Conservation (phyloP, 2,329 filamentous ascomycete species). For the Mariannaea sp. region DNA sequence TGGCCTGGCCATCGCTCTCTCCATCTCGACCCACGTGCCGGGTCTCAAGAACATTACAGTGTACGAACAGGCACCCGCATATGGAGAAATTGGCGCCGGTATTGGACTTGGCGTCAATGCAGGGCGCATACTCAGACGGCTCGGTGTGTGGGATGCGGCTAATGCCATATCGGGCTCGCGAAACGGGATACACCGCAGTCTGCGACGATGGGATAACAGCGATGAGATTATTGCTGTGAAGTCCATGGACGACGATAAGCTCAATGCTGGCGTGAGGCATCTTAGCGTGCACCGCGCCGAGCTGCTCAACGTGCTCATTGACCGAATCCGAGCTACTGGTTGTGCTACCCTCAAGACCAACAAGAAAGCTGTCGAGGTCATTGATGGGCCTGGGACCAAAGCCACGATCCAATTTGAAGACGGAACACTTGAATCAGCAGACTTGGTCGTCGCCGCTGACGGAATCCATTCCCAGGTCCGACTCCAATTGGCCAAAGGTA, state of each 20-base stretch:
- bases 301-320: no score
- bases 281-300: no score
- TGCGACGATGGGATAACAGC: no score
- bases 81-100: conserved; percentile 21
- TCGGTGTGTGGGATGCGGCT: conserved; percentile 1
- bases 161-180: conserved; percentile 10
- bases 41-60: conserved; percentile 12
- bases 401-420: conserved; percentile 2
- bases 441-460: conserved; percentile 16
- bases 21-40: background rate
- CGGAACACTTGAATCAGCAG: conserved; percentile 7
- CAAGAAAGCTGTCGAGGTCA: background rate
- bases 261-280: no score
- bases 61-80: conserved; percentile 17
- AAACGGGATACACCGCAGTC: background rate
- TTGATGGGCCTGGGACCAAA: background rate
- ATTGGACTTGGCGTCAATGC: conserved; percentile 17
- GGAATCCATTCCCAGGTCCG: conserved; percentile 14
- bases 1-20: conserved; percentile 13
- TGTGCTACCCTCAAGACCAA: conserved; percentile 7
- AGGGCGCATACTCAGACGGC: background rate
- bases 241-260: no score
- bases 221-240: no score
- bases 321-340: no score
- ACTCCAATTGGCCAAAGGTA: background rate